These are phyloP conservation scores for Yamadazyma paraphyllophila DNA, from an alignment of 805 yeast genomes.

Conservation along the genomic window DNA sequence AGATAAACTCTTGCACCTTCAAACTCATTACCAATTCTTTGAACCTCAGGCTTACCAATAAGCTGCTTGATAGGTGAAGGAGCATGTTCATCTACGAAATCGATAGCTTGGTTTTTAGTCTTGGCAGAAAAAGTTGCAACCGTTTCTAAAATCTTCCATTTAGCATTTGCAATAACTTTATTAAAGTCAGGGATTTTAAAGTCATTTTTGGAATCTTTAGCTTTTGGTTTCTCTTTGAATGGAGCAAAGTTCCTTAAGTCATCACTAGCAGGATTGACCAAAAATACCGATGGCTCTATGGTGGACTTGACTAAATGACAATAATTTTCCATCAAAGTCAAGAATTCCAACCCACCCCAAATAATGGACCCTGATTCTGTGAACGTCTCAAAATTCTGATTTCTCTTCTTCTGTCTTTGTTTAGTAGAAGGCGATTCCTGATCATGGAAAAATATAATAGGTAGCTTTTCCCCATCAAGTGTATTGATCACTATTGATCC, in stretches of 20 bases:
- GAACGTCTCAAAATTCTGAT: conserved; percentile 73
- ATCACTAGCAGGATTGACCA: conserved; percentile 74
- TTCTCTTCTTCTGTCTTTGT: conserved; percentile 55
- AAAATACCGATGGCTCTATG: conserved; percentile 66
- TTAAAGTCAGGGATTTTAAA: conserved; percentile 35
- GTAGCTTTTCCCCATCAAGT: conserved; percentile 63
- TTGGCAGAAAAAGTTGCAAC: conserved; percentile 71
- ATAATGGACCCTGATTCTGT: conserved; percentile 51
- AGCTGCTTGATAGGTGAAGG: conserved; percentile 60
- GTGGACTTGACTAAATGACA: conserved; percentile 67
- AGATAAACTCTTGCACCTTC: conserved; percentile 88
- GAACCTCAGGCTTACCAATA: conserved; percentile 76
- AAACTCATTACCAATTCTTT: conserved; percentile 79
- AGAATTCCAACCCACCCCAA: conserved; percentile 91
- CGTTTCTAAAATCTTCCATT: conserved; percentile 83
- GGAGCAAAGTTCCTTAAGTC: conserved; percentile 61
- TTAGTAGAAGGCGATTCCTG: conserved; percentile 76
- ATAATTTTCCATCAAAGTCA: conserved; percentile 50
- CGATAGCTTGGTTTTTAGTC: conserved; percentile 53
- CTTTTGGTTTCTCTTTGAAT: conserved; percentile 14
- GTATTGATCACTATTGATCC: conserved; percentile 82
- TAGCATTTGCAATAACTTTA: conserved; percentile 60
- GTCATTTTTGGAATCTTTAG: neutral
- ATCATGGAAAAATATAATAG: conserved; percentile 91
- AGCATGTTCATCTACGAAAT: conserved; percentile 60